Percentiles rank a stretch among this genome's conserved stretches.
Conservation (phyloP, 345 rosid species). For the Lumnitzera littorea region DNA sequence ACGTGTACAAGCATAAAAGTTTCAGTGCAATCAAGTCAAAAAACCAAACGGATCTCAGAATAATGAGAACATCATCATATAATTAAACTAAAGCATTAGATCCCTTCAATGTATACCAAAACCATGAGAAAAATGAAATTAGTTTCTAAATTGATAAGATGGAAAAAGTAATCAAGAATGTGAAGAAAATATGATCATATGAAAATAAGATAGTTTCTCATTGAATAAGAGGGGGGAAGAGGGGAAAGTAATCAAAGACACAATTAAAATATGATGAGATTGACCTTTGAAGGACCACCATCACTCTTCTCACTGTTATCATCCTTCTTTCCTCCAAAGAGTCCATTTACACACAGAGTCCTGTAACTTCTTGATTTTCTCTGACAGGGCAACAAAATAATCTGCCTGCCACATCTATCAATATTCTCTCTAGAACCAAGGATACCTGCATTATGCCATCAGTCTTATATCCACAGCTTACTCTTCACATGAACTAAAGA, state of each 20-base stretch:
- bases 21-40: background rate
- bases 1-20: background rate
- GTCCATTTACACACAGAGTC: conserved; percentile 43
- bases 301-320: conserved; percentile 43
- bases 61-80: too few relatives aligned
- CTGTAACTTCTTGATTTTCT: conserved; percentile 21
- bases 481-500: background rate
- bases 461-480: conserved; percentile 5
- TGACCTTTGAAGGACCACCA: conserved; percentile 70
- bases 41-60: too few relatives aligned
- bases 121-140: too few relatives aligned
- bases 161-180: too few relatives aligned
- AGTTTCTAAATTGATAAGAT: too few relatives aligned
- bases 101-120: too few relatives aligned
- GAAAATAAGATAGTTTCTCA: background rate
- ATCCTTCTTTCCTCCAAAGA: conserved; percentile 82
- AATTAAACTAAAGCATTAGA: too few relatives aligned
- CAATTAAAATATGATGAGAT: background rate
- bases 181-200: background rate
- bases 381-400: conserved; percentile 18
- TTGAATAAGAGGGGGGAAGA: background rate
- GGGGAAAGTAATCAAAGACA: background rate
- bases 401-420: conserved; percentile 27
- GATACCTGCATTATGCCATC: conserved; percentile 33
- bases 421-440: conserved; percentile 27